Conservation (phyloP, 2,329 filamentous ascomycete genomes). For the Lachnellula cervina region DNA sequence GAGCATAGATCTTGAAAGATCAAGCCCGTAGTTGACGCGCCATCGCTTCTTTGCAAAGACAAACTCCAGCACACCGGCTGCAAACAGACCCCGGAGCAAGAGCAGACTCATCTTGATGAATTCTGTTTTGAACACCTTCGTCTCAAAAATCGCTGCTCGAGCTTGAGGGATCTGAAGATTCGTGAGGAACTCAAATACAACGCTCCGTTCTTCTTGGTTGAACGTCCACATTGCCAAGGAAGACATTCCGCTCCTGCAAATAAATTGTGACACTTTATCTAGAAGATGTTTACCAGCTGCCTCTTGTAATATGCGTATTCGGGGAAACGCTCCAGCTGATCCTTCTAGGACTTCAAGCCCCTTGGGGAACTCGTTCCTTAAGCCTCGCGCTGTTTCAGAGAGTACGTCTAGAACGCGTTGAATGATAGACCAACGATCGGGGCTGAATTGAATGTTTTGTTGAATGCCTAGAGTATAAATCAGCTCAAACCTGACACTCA, state of each 20-base stretch:
- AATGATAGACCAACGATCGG: constrained; percentile 33
- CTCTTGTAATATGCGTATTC: constrained; percentile 42
- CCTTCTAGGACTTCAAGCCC: constrained; percentile 29
- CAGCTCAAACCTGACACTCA: constrained; percentile 36
- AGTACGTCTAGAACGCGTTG: not conserved
- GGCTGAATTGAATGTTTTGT: constrained; percentile 34
- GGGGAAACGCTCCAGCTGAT: constrained; percentile 41
- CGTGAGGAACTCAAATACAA: constrained; percentile 43
- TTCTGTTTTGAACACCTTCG: constrained; percentile 22
- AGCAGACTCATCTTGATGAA: constrained; percentile 19
- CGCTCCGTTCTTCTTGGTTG: constrained; percentile 20
- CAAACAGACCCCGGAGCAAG: not conserved
- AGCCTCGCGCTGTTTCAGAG: not conserved
- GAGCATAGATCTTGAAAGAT: constrained; percentile 49
- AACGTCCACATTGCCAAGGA: constrained; percentile 36
- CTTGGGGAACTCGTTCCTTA: not conserved
- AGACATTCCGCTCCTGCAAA: constrained; percentile 41
- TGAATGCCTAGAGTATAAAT: constrained; percentile 39
- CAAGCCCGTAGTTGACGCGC: constrained; percentile 56
- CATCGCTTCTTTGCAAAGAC: constrained; percentile 42
- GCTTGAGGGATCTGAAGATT: constrained; percentile 25
- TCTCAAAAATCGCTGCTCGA: constrained; percentile 5
- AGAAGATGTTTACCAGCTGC: constrained; percentile 32
- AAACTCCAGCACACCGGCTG: not conserved
- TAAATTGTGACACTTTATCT: constrained; percentile 31